phyloP scores from a whole-genome alignment of 2,329 filamentous ascomycete species.

The Fusarium buharicum region DNA sequence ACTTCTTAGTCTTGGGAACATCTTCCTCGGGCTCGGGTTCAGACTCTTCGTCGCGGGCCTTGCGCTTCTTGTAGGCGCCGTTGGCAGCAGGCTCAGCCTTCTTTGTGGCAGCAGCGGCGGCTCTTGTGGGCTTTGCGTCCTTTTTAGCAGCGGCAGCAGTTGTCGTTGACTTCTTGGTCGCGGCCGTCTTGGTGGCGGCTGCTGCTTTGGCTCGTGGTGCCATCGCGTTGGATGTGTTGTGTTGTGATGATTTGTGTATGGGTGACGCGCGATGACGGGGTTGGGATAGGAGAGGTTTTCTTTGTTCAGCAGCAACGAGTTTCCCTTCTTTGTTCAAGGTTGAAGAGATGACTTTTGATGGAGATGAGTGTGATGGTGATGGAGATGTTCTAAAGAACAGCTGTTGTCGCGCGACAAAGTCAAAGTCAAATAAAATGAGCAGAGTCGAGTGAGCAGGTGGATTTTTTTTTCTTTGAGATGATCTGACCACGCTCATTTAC shows the following conservation, averaged over 20 bases:
- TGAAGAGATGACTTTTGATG: conserved; percentile 2
- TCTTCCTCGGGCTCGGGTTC: conserved; percentile 46
- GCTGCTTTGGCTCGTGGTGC: conserved; percentile 47
- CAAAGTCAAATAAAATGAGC: neutral
- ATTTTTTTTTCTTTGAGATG: conserved; percentile 30
- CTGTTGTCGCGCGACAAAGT: conserved; percentile 16
- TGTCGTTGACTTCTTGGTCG: conserved; percentile 43
- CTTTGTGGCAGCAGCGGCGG: conserved; percentile 35
- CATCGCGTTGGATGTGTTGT: conserved; percentile 45
- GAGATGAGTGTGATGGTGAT: conserved; percentile 29
- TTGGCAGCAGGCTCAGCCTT: conserved; percentile 38
- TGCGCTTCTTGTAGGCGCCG: conserved; percentile 46
- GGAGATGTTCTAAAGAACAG: conserved; percentile 16
- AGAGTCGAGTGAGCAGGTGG: conserved; percentile 9
- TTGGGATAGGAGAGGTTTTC: neutral
- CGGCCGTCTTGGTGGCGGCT: conserved; percentile 41
- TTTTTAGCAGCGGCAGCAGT: conserved; percentile 42
- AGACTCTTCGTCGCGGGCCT: conserved; percentile 40
- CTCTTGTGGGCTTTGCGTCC: conserved; percentile 37
- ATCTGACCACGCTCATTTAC: conserved; percentile 39
- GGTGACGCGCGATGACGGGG: conserved; percentile 12
- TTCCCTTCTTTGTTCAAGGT: conserved; percentile 1
- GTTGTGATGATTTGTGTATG: conserved; percentile 12
- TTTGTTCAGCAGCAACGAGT: neutral
- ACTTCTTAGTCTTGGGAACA: conserved; percentile 45